Evolutionary conservation across 176 grass and related monocot species (phyloP), one percentile per base, ranked within the genome.

Genomic region (Thalia dealbata): DNA sequence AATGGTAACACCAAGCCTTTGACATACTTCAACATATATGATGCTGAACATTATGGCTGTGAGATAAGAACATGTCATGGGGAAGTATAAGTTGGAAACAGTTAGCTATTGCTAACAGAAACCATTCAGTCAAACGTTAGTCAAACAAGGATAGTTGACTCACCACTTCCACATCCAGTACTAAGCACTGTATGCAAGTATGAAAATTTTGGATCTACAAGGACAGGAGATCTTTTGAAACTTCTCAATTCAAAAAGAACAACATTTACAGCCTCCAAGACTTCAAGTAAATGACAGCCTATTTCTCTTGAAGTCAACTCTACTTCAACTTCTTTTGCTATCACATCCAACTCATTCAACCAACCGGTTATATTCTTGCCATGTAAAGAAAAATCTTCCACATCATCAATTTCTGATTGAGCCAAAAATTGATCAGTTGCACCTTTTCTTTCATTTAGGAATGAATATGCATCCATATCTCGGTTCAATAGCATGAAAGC

Each of bases 41-140:
- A 84, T 42, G 22, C 82, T 84, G 52, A 84, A 66, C 77, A 84
- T 71, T 61, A 84, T 84, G 67, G 71, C 82, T 84, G 82, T 70
- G 12, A 48, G 6, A 30, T 75, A 75, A 68, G 79, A 41, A 50
- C 70, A 26, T 55, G 52, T 27, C 44, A 28, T 38, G 14, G 12
- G 11, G 11, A 22, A 41, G 28, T 23, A 68, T 46, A 3, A 75
- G 73, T 26, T 15, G 38, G 26, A 61, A 23, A 30, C 13, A 29
- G 25, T 29, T 52, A 14, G 3, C 9, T 54, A 52, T 54, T 29
- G 25, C 15, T n/a, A 72, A 72, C 42, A 70, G 50, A 70, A 70
- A 25, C 23, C 10, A 3, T 22, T 48, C 26, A 52, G 45, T 23
- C 45, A 69, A 43, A 30, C 54, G 13, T 46, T 18, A 18, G 15